A percentile compares a stretch with the other conserved stretches of the same genome.
Conservation (phyloP, 768 basidiomycete genomes). For the Pulveroboletus frians region DNA sequence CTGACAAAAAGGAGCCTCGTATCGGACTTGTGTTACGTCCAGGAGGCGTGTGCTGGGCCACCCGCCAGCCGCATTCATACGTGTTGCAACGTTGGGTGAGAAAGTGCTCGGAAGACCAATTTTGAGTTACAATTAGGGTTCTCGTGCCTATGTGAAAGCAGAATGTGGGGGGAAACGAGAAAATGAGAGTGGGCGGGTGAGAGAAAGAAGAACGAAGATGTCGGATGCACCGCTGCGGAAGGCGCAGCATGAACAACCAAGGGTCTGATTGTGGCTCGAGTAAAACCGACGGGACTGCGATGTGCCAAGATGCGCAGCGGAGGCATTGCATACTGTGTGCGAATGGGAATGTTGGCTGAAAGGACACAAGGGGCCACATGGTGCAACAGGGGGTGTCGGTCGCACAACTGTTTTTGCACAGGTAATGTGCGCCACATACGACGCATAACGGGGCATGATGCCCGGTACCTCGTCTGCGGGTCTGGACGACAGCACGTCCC, state of each 20-base stretch:
- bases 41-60: slow-evolving; percentile 5
- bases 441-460: neutral
- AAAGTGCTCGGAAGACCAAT: neutral
- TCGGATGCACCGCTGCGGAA: neutral
- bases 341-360: neutral
- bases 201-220: neutral
- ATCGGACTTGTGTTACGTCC: slow-evolving; percentile 14
- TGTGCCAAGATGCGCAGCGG: slow-evolving; percentile 6
- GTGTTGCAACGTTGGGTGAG: neutral
- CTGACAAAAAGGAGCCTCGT: slow-evolving; percentile 1
- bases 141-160: neutral
- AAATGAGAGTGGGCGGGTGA: neutral
- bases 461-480: neutral
- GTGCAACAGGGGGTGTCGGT: neutral
- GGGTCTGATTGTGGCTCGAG: slow-evolving; percentile 8
- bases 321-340: neutral
- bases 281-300: slow-evolving; percentile 9
- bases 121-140: neutral
- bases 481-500: neutral
- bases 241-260: slow-evolving; percentile 2
- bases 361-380: neutral
- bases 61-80: slow-evolving; percentile 1
- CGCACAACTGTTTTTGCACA: neutral
- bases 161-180: neutral
- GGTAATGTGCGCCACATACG: slow-evolving; percentile 13